Conservation (phyloP, 2,329 filamentous ascomycete genomes). For the Alternaria sp. region DNA sequence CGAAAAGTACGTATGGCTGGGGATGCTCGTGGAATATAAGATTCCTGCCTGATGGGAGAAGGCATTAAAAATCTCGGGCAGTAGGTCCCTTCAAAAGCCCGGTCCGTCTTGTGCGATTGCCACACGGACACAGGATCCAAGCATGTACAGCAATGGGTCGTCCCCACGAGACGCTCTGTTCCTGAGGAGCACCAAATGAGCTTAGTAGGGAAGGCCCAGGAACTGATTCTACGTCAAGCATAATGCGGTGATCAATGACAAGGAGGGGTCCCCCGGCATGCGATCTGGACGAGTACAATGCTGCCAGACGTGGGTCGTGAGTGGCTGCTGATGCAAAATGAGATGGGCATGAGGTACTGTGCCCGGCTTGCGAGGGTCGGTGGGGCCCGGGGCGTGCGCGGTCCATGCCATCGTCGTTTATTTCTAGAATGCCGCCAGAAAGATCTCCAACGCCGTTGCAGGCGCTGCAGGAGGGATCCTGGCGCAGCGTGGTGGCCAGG, state of each 20-base stretch:
- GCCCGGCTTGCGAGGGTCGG: conserved; percentile 38
- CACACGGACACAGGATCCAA: conserved; percentile 51
- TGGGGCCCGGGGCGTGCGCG: conserved; percentile 29
- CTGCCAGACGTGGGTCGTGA: conserved; percentile 46
- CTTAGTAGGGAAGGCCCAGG: conserved; percentile 51
- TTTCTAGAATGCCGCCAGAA: conserved; percentile 51
- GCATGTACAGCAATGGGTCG: conserved; percentile 47
- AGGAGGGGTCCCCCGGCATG: conserved; percentile 45
- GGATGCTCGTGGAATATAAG: conserved; percentile 49
- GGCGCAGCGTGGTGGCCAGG: conserved; percentile 44
- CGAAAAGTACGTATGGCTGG: conserved; percentile 38
- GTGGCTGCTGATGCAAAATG: conserved; percentile 51
- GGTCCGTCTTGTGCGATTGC: conserved; percentile 50
- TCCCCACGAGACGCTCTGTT: conserved; percentile 52
- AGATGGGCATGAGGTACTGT: conserved; percentile 41
- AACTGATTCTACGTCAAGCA: conserved; percentile 52
- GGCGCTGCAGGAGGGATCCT: conserved; percentile 45
- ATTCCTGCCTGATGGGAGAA: conserved; percentile 44
- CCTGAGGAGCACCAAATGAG: conserved; percentile 50
- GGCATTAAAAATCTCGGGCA: conserved; percentile 50
- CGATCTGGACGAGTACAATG: conserved; percentile 50
- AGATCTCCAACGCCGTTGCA: conserved; percentile 52
- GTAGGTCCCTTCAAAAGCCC: conserved; percentile 45
- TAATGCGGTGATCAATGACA: conserved; percentile 54
- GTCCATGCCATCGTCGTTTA: conserved; percentile 44